Conservation (phyloP, 148 eudicot species). For the Dysphania ambrosioides region DNA sequence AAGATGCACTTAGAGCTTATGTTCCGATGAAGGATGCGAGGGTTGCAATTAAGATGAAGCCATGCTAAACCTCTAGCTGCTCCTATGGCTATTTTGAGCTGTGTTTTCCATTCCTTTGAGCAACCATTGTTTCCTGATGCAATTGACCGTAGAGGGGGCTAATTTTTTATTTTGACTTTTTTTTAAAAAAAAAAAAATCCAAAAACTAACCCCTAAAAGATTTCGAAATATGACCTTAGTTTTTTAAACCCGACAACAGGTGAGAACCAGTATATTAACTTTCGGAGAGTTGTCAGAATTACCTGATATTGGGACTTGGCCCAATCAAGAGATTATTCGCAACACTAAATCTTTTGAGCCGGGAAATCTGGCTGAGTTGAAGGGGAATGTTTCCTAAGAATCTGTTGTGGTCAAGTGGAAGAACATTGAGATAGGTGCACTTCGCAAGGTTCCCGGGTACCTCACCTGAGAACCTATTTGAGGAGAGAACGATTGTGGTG, state of each 20-base stretch:
- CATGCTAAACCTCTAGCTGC: slow-evolving; percentile 69
- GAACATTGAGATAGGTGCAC: slow-evolving; percentile 40
- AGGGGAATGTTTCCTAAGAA: slow-evolving; percentile 47
- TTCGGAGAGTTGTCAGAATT: no score
- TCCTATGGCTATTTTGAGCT: slow-evolving; percentile 52
- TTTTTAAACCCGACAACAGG: no score
- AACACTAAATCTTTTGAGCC: slow-evolving; percentile 40
- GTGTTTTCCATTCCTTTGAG: slow-evolving; percentile 46
- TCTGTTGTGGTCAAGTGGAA: slow-evolving; percentile 42
- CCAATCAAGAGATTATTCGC: slow-evolving; percentile 47
- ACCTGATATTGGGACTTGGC: slow-evolving; percentile 37
- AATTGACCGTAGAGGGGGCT: slow-evolving; percentile 53
- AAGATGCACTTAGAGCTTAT: slow-evolving; percentile 63
- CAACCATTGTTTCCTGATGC: slow-evolving; percentile 35
- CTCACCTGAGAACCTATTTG: slow-evolving; percentile 46
- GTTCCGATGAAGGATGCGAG: slow-evolving; percentile 60
- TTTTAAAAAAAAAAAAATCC: no score
- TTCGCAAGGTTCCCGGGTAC: slow-evolving; percentile 40
- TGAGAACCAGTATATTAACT: no score
- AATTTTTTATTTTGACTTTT: slow-evolving; percentile 62
- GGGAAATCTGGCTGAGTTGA: slow-evolving; percentile 36
- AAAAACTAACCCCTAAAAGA: no score
- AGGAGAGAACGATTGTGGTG: slow-evolving; percentile 48
- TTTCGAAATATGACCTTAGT: no score
- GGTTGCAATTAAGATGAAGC: slow-evolving; percentile 67